These are phyloP conservation scores for Aotearoamyces nothofagi DNA, from an alignment of 2,329 filamentous ascomycete genomes.

Conservation along the genomic window DNA sequence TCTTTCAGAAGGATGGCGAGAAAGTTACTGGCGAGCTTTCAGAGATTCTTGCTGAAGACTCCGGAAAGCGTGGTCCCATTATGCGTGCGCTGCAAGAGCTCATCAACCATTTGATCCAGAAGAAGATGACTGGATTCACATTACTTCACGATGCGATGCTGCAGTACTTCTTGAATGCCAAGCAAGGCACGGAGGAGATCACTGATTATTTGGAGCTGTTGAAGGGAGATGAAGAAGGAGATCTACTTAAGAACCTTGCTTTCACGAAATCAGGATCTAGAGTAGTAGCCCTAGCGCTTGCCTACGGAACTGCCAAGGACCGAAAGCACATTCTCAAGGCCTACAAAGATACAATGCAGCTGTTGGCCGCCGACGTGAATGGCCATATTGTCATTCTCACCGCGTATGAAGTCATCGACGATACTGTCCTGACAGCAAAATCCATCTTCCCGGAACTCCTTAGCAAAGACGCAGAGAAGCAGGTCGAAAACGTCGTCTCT, in stretches of 20 bases:
- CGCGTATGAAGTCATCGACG: conserved; percentile 83
- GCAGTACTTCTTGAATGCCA: conserved; percentile 79
- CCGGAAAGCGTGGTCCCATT: conserved; percentile 76
- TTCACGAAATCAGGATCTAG: conserved; percentile 84
- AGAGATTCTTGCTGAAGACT: conserved; percentile 57
- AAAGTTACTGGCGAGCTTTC: conserved; percentile 44
- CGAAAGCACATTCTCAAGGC: conserved; percentile 76
- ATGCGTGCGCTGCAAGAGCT: conserved; percentile 74
- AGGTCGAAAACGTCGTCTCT: conserved; percentile 47
- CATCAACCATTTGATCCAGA: conserved; percentile 87
- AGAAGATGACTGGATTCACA: conserved; percentile 92
- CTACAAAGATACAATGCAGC: conserved; percentile 78
- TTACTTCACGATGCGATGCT: conserved; percentile 98
- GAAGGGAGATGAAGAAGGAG: conserved; percentile 81
- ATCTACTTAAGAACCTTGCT: conserved; percentile 85
- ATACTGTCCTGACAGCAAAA: conserved; percentile 79
- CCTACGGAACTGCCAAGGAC: conserved; percentile 81
- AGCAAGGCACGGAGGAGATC: conserved; percentile 64
- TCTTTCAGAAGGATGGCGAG: conserved; percentile 51
- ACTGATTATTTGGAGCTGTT: conserved; percentile 80
- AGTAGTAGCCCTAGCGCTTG: conserved; percentile 67
- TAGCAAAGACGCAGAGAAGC: conserved; percentile 49
- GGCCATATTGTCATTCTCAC: conserved; percentile 72
- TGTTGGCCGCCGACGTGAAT: conserved; percentile 67
- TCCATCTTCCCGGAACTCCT: conserved; percentile 77